A percentile compares a stretch with the other conserved stretches of the same genome.
phyloP scores from a whole-genome alignment of 2,329 filamentous ascomycete species.

The Fusarium praegraminearum region DNA sequence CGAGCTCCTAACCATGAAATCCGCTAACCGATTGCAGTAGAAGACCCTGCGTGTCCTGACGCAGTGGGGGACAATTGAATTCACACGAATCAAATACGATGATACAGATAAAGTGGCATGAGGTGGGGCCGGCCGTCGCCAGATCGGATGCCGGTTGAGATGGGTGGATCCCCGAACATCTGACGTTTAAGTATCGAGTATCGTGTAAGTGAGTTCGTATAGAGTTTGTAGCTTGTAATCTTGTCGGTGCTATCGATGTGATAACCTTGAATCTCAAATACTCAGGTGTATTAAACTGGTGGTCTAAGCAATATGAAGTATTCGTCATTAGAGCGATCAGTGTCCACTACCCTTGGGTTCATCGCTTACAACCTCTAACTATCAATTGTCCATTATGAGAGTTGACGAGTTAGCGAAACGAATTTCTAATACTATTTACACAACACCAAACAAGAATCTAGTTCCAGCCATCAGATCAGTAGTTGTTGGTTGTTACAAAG shows the following conservation, averaged over 20 bases:
- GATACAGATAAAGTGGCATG: constrained; percentile 32
- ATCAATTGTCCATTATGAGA: not conserved
- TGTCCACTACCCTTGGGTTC: not conserved
- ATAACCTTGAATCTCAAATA: not conserved
- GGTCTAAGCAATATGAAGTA: not conserved
- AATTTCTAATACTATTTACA: no score
- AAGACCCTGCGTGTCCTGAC: constrained; percentile 34
- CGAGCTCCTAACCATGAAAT: constrained; percentile 28
- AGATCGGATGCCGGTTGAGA: constrained; percentile 23
- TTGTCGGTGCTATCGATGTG: not conserved
- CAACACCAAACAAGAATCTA: not conserved
- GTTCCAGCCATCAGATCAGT: not conserved
- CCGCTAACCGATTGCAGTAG: constrained; percentile 33
- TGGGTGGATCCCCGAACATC: constrained; percentile 28
- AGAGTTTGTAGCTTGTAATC: not conserved
- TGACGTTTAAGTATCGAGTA: constrained; percentile 4
- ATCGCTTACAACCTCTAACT: no score
- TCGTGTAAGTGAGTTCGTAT: not conserved
- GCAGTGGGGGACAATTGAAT: constrained; percentile 15
- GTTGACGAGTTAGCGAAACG: not conserved
- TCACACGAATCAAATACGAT: constrained; percentile 18
- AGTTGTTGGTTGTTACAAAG: not conserved
- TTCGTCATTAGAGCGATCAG: not conserved
- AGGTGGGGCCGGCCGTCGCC: constrained; percentile 43
- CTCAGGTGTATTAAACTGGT: not conserved